These are phyloP conservation scores for Neurospora sp. DNA, from an alignment of 495 filamentous ascomycete genomes.

Conservation along the genomic window DNA sequence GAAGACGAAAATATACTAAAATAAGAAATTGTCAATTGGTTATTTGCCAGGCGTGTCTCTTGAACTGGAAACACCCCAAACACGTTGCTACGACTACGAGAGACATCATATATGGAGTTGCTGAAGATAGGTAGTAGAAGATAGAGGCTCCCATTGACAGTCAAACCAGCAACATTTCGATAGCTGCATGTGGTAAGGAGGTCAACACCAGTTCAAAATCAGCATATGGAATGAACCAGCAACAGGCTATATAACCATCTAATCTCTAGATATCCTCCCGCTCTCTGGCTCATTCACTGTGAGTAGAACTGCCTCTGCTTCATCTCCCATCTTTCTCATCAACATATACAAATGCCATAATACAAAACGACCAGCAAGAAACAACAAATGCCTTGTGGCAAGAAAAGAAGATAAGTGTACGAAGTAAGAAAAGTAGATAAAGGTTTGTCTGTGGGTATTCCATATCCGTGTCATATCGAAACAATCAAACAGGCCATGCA, in stretches of 20 bases:
- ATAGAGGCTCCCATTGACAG: not conserved
- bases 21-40: not conserved
- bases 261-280: not conserved
- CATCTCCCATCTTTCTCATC: not conserved
- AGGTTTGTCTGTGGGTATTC: constrained; percentile 13
- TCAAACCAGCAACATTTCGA: not conserved
- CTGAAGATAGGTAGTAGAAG: not conserved
- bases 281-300: not conserved
- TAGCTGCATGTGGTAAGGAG: not conserved
- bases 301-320: not conserved
- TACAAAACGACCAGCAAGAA: not conserved
- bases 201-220: not conserved
- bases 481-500: not conserved
- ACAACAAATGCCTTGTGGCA: not conserved
- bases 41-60: not conserved
- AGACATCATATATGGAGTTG: not conserved
- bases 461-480: constrained; percentile 10
- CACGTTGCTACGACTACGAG: not conserved
- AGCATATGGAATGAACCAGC: not conserved
- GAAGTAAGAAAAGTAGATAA: not conserved
- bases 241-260: not conserved
- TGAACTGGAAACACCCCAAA: not conserved
- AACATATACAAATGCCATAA: not conserved
- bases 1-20: not conserved
- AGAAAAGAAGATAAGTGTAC: constrained; percentile 4